A percentile compares a stretch with the other conserved stretches of the same genome.
These are phyloP conservation scores for Podospora didyma DNA, from an alignment of 495 filamentous ascomycete genomes.

Conservation along the genomic window DNA sequence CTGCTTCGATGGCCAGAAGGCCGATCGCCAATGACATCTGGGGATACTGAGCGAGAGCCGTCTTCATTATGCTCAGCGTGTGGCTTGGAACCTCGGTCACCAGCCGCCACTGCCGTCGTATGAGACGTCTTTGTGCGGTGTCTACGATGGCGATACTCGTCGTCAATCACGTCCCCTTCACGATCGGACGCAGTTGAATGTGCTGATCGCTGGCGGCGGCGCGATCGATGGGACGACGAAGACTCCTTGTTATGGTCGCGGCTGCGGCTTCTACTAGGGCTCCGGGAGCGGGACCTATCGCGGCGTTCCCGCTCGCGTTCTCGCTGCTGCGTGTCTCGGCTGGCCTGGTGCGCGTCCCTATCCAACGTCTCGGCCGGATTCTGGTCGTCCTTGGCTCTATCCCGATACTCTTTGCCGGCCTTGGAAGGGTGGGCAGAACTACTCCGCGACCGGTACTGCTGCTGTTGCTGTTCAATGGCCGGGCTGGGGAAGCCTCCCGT, in stretches of 20 bases:
- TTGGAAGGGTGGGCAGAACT: conserved; percentile 33
- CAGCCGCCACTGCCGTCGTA: conserved; percentile 26
- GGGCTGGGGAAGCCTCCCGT: conserved; percentile 29
- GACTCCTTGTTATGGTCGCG: conserved; percentile 47
- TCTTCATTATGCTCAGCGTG: conserved; percentile 36
- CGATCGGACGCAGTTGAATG: conserved; percentile 40
- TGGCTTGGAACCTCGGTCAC: conserved; percentile 32
- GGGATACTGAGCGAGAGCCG: conserved; percentile 49
- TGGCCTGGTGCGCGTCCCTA: conserved; percentile 22
- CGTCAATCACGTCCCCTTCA: conserved; percentile 33
- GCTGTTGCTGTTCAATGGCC: conserved; percentile 20
- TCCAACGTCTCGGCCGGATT: no score
- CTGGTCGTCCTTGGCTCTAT: conserved; percentile 1
- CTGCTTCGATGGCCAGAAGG: conserved; percentile 50
- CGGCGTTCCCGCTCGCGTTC: conserved; percentile 22
- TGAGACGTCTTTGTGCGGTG: conserved; percentile 44
- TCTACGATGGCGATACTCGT: conserved; percentile 43
- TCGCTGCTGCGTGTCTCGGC: conserved; percentile 28
- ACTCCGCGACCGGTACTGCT: conserved; percentile 33
- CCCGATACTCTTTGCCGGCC: conserved; percentile 16
- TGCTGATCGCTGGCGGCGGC: conserved; percentile 57
- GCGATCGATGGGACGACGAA: conserved; percentile 11
- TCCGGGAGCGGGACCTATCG: conserved; percentile 5
- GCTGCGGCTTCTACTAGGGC: conserved; percentile 31
- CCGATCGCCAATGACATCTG: conserved; percentile 42